Evolutionary conservation across 2,329 filamentous ascomycete species (phyloP).

Genomic region (Aspergillus costaricaensis): DNA sequence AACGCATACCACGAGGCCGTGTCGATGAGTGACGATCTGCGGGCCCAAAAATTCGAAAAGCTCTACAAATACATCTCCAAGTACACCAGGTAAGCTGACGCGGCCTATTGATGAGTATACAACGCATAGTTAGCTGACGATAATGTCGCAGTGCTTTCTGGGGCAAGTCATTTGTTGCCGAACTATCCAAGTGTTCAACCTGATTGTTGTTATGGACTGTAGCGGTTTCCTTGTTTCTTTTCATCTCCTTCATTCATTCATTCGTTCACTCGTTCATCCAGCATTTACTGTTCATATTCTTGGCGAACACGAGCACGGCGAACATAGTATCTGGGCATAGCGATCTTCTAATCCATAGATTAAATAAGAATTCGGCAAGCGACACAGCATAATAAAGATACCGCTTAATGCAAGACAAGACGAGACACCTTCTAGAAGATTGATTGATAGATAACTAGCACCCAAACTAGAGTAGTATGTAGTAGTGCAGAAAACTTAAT

Average conservation of each 20-base stretch:
- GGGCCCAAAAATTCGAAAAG: conserved; percentile 84
- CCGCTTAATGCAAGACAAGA: neutral
- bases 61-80: conserved; percentile 94
- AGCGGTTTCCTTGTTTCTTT: neutral
- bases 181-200: conserved; percentile 53
- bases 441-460: too few relatives aligned
- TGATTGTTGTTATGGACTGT: neutral
- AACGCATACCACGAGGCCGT: conserved; percentile 92
- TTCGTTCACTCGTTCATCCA: neutral
- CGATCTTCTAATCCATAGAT: neutral
- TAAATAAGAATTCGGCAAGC: neutral
- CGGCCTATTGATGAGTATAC: neutral
- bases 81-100: conserved; percentile 70
- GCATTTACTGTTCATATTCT: neutral
- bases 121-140: conserved; percentile 14
- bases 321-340: neutral
- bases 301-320: conserved; percentile 3
- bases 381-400: neutral
- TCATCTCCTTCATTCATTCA: neutral
- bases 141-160: conserved; percentile 72
- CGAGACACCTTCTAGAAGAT: too few relatives aligned
- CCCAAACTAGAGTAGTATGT: neutral
- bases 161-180: conserved; percentile 88
- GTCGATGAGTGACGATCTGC: conserved; percentile 88
- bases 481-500: neutral